Conservation (phyloP, 176 grass and related monocot genomes). For the Aegilops tauschii region DNA sequence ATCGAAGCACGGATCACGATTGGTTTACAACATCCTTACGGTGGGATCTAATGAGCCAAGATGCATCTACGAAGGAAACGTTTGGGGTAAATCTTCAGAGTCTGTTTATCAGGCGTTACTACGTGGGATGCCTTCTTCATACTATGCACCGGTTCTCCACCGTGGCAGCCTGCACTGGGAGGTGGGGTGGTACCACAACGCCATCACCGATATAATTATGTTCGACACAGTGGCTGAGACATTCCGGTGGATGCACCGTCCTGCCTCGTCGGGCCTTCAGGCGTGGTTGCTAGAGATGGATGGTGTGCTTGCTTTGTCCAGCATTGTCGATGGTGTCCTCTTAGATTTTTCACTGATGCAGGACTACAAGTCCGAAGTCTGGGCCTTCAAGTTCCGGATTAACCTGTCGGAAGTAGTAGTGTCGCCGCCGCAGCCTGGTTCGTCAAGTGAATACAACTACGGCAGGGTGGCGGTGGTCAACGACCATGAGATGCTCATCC, state of each 20-base stretch:
- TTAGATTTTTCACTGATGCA: not conserved
- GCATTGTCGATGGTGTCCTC: not conserved
- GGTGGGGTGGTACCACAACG: not conserved
- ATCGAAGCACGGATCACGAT: accelerated
- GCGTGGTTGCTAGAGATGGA: not conserved
- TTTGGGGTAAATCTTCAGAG: no score
- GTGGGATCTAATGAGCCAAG: not conserved
- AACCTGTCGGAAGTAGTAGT: not conserved
- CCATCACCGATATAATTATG: not conserved
- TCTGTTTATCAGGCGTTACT: not conserved
- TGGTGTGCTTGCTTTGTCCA: not conserved
- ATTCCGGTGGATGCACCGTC: not conserved
- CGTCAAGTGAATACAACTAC: not conserved
- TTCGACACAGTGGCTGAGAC: not conserved
- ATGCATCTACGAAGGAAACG: not conserved
- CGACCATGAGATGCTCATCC: not conserved
- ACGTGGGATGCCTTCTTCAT: not conserved
- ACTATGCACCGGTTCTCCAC: not conserved
- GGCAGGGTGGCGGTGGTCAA: not conserved
- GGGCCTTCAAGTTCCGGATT: not conserved
- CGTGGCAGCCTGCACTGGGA: not conserved
- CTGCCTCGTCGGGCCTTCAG: not conserved
- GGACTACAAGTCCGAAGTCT: not conserved
- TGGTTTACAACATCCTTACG: not conserved
- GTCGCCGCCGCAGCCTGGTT: not conserved